A percentile compares a stretch with the other conserved stretches of the same genome.
phyloP scores from a whole-genome alignment of 495 filamentous ascomycete genomes.

The Penicillium manginii region DNA sequence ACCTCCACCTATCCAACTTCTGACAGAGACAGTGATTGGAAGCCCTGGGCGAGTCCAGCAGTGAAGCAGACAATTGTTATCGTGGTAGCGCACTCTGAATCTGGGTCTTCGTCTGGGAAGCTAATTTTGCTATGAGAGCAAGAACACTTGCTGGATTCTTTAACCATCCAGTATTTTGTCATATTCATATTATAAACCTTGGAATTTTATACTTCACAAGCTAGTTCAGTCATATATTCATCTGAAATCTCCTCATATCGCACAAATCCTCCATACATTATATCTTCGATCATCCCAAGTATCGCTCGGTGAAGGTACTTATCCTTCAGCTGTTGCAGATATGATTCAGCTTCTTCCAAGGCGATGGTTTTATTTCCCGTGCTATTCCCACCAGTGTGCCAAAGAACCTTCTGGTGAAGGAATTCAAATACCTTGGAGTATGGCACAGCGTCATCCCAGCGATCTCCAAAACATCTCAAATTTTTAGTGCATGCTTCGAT shows the following conservation, averaged over 20 bases:
- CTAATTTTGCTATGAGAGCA: constrained; percentile 28
- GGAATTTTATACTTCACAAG: constrained; percentile 4
- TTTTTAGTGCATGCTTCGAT: constrained; percentile 28
- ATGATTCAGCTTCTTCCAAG: constrained; percentile 22
- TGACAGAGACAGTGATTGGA: constrained; percentile 33
- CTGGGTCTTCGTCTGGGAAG: constrained; percentile 26
- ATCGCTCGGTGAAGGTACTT: constrained; percentile 36
- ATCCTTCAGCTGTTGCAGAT: constrained; percentile 30
- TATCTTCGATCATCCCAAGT: constrained; percentile 39
- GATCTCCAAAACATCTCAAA: constrained; percentile 29
- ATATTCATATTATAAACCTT: constrained; percentile 2
- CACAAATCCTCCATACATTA: constrained; percentile 24
- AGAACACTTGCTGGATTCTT: background rate
- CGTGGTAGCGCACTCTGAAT: constrained; percentile 20
- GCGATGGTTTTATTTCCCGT: background rate
- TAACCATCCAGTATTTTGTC: background rate
- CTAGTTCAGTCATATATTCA: constrained; percentile 13
- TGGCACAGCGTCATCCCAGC: constrained; percentile 33
- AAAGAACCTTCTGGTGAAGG: constrained; percentile 20
- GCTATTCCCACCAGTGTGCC: background rate
- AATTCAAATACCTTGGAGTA: constrained; percentile 32
- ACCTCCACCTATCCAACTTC: constrained; percentile 27
- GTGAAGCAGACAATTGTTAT: constrained; percentile 35
- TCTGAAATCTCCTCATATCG: constrained; percentile 13
- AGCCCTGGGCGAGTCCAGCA: constrained; percentile 36